Base-by-base conservation (phyloP, 2,329 filamentous ascomycete genomes). In the Pseudopyrenochaeta lycopersici region DNA sequence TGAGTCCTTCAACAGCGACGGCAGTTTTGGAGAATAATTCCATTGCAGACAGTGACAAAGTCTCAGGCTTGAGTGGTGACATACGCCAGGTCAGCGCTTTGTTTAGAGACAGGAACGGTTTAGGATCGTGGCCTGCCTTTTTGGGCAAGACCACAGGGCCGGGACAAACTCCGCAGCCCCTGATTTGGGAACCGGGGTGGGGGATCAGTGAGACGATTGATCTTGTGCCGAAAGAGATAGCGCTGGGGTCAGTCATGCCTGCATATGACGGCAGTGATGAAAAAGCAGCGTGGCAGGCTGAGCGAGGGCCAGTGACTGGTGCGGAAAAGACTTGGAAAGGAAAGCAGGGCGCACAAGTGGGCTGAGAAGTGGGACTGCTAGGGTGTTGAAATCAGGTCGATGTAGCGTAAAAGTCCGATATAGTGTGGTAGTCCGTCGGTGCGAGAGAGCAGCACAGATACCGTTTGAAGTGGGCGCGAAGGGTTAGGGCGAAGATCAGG, bases 371-470 rank as follows among this genome's bases (percentile, higher is more conserved):
- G 10, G 12, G n/a, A 2, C 31, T 4, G 15, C 55, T 31, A 51
- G 45, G 49, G 52, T 41, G 36, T 21, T 45, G 39, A 38, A 20
- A 52, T 42, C 32, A 41, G 12, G 45, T 36, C 59, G 59, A 64
- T 64, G 54, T 18, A 18, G 39, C 21, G 48, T 27, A 35, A 56
- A 60, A 59, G 33, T 43, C 55, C 62, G 62, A 64, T 63, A 52
- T 30, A 33, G 29, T 27, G 47, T 23, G 42, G 46, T 41, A 45
- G 46, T 39, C 35, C n/a, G n/a, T n/a, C n/a, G n/a, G 9, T 38
- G 56, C 45, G 54, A 33, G 51, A 51, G 32, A 47, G 44, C n/a
- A n/a, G n/a, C n/a, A n/a, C n/a, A n/a, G n/a, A n/a, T n/a, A n/a
- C 47, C 54, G 54, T 62, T 62, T 60, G 56, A 47, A 23, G 36